phyloP scores from a whole-genome alignment of 306 rosid genomes.

The Hylodesmum podocarpum region DNA sequence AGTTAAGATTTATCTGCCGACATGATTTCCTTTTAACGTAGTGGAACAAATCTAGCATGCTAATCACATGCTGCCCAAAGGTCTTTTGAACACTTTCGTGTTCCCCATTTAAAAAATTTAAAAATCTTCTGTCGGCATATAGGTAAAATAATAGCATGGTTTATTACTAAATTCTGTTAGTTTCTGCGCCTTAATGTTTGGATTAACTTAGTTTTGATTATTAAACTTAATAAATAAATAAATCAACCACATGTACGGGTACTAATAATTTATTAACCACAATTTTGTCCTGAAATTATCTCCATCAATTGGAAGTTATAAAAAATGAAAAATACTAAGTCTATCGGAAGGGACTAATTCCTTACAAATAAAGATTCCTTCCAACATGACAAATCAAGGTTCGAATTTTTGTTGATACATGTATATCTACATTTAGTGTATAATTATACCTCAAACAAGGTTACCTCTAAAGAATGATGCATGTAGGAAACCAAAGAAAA shows the following conservation, averaged over 20 bases:
- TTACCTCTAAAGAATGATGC: no score
- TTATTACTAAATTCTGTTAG: background rate
- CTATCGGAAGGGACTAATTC: no score
- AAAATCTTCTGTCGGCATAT: background rate
- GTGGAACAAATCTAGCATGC: background rate
- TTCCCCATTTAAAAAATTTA: background rate
- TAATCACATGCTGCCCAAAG: slow-evolving; percentile 2
- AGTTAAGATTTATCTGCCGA: background rate
- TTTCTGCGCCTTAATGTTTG: background rate
- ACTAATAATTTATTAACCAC: background rate
- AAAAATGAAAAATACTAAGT: background rate
- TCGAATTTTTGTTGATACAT: no score
- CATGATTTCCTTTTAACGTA: background rate
- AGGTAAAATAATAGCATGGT: background rate
- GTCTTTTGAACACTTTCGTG: no score
- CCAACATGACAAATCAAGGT: no score
- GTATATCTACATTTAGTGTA: no score
- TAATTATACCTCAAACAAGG: no score
- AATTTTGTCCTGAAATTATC: background rate
- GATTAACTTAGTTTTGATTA: background rate
- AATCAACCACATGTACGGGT: background rate
- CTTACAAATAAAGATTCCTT: no score
- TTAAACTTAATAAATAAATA: background rate
- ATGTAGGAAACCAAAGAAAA: no score
- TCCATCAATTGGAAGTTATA: background rate